Percentiles rank a stretch among this genome's conserved stretches.
Evolutionary conservation across 2,329 filamentous ascomycete species (phyloP).

Genomic region (Pseudocercospora fuligena): DNA sequence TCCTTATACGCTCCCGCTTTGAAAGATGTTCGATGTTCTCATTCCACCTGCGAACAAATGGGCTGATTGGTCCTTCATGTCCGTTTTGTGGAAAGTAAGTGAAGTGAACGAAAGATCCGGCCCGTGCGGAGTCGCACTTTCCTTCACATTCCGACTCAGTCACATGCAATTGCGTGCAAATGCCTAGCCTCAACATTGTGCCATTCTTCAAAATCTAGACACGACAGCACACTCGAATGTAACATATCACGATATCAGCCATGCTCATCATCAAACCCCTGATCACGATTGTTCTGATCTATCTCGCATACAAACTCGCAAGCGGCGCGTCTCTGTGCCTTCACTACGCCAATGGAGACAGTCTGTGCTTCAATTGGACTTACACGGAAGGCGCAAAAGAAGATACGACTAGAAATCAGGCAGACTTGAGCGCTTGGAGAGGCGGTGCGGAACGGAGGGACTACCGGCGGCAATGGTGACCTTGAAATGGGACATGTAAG

Average conservation of each 20-base stretch:
- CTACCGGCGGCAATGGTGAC: background rate
- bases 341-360: conserved; percentile 3
- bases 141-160: too few relatives aligned
- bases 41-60: too few relatives aligned
- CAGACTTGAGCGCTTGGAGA: background rate
- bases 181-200: too few relatives aligned
- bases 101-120: too few relatives aligned
- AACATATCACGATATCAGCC: background rate
- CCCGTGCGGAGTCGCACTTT: too few relatives aligned
- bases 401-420: background rate
- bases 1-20: too few relatives aligned
- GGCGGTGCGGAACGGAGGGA: too few relatives aligned
- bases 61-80: too few relatives aligned
- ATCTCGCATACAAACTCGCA: background rate
- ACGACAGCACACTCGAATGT: background rate
- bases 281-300: background rate
- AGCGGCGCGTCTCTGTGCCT: conserved; percentile 9
- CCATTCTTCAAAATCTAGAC: background rate
- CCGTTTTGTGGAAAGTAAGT: too few relatives aligned
- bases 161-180: too few relatives aligned
- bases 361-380: conserved; percentile 3
- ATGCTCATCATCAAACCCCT: background rate
- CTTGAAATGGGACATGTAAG: background rate
- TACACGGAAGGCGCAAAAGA: background rate
- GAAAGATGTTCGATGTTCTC: too few relatives aligned